phyloP scores from a whole-genome alignment of 2,329 filamentous ascomycete genomes.

The Penicillium sp. region DNA sequence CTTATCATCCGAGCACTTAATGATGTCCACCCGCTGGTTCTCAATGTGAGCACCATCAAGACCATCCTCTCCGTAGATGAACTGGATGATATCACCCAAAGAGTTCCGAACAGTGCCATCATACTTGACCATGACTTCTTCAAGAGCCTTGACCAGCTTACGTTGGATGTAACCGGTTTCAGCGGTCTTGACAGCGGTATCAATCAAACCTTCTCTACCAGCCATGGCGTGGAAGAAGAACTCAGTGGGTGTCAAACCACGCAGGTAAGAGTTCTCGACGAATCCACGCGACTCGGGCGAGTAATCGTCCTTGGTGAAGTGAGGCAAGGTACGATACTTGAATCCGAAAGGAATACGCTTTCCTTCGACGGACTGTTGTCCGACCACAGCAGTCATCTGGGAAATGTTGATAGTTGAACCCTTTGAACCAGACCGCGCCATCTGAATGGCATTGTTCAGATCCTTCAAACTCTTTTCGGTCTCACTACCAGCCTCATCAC shows the following conservation, averaged over 20 bases:
- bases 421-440: slow-evolving; percentile 94
- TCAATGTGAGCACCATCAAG: slow-evolving; percentile 90
- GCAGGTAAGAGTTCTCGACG: slow-evolving; percentile 95
- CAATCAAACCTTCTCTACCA: slow-evolving; percentile 98
- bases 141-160: slow-evolving; percentile 92
- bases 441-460: slow-evolving; percentile 90
- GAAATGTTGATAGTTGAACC: slow-evolving; percentile 99
- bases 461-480: slow-evolving; percentile 91
- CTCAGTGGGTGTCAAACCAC: slow-evolving; percentile 86
- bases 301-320: slow-evolving; percentile 99
- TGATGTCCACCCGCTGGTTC: slow-evolving; percentile 78
- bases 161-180: slow-evolving; percentile 99
- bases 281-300: slow-evolving; percentile 94
- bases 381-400: slow-evolving; percentile 96
- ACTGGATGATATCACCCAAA: slow-evolving; percentile 89
- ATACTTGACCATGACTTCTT: slow-evolving; percentile 95
- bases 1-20: slow-evolving; percentile 65
- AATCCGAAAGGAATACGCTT: slow-evolving; percentile 99
- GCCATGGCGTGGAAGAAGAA: slow-evolving; percentile 99
- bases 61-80: slow-evolving; percentile 95
- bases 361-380: slow-evolving; percentile 95
- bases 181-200: slow-evolving; percentile 97
- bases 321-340: slow-evolving; percentile 91
- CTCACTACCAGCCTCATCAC: slow-evolving; percentile 88
- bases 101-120: slow-evolving; percentile 97